Evolutionary conservation across 2,329 filamentous ascomycete species (phyloP), one percentile per base, ranked within the genome.

Genomic region (Hypocrella siamensis): DNA sequence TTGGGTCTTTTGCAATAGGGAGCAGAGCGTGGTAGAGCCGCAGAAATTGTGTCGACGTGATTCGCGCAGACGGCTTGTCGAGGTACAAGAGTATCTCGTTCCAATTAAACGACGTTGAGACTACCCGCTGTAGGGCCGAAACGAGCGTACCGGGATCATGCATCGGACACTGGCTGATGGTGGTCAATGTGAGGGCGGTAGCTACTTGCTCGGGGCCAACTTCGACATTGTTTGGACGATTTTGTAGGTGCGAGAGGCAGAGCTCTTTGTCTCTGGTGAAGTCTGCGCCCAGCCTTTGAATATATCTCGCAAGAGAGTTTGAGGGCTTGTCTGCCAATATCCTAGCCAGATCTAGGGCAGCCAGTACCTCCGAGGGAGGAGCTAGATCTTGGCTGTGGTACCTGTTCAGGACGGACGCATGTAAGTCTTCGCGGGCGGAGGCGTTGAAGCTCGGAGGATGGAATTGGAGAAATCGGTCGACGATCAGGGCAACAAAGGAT

Each of bases 391-490:
- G 57, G 35, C 64, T 65, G 27, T 73, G 63, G 52, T 82, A 92
- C 43, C 83, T 71, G 35, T 78, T 65, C 44, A 67, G 67, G 35
- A 77, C 66, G 40, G 75, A 79, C 47, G 71, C 66, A 35, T 68
- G 65, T 11, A 81, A 66, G 46, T 85, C 79, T 40, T 76, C 65
- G 47, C 80, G 75, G 35, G 72, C 76, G 32, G 76, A 67, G 33
- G 84, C 74, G 46, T 80, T 82, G 60, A 92, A 92, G 52, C 79
- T 84, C 17, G 80, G 81, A 19, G 85, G 84, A 31, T 86, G 84
- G 44, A 86, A 77, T 53, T 90, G 77, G 33, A 93, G 75, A 44
- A 92, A 80, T 43, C 83, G 80, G 52, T 93, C 83, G 53, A 94
- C 65, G 36, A 93, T 77, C 36, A 77, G 62, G 30, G 81, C 80